These are phyloP conservation scores for Blastobotrys persicus DNA, from an alignment of 1,139 yeast genomes.

Conservation along the genomic window DNA sequence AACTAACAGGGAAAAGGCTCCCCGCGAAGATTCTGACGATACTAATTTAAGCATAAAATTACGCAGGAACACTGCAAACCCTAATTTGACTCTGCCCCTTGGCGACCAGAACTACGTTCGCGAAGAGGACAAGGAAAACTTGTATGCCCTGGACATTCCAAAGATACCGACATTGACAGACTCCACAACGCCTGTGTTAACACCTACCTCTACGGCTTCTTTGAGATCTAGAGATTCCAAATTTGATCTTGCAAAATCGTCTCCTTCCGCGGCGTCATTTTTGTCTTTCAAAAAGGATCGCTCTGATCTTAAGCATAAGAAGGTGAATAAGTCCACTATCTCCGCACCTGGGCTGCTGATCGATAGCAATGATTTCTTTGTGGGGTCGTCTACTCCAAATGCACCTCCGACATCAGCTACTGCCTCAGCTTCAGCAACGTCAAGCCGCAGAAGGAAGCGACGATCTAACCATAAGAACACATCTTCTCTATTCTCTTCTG, in stretches of 20 bases:
- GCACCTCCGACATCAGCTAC: constrained; percentile 11
- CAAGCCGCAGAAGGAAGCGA: constrained; percentile 8
- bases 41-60: not conserved
- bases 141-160: constrained; percentile 16
- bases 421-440: constrained; percentile 15
- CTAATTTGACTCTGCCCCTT: constrained; percentile 11
- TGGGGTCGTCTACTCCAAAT: constrained; percentile 11
- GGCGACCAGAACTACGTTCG: not conserved
- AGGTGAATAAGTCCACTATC: constrained; percentile 26
- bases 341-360: constrained; percentile 29
- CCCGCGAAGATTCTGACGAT: constrained; percentile 7
- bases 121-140: constrained; percentile 1
- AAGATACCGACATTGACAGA: constrained; percentile 14
- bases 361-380: constrained; percentile 27
- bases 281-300: constrained; percentile 28
- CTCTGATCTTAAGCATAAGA: constrained; percentile 21
- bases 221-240: constrained; percentile 12
- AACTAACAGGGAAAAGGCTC: no score
- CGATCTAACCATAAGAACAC: constrained; percentile 20
- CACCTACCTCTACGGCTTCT: constrained; percentile 15
- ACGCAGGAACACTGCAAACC: not conserved
- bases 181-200: constrained; percentile 9
- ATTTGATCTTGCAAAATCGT: constrained; percentile 13
- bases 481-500: constrained; percentile 23
- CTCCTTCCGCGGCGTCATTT: constrained; percentile 20